Base-by-base conservation (phyloP, 2,329 filamentous ascomycete species). In the Pestalotiopsis sp. region DNA sequence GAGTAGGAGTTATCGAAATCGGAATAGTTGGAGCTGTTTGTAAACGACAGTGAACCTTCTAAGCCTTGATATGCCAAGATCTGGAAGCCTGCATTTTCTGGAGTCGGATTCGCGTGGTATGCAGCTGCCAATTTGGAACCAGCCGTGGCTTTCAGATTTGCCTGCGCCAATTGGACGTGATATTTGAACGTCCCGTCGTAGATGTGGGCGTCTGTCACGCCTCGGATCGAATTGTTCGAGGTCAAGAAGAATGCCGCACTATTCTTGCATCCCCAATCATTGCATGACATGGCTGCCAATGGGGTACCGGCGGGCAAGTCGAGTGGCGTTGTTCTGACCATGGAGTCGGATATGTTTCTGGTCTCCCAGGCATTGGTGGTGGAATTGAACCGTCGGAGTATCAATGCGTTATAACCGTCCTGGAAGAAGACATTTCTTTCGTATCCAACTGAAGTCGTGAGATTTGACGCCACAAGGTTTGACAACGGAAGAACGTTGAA, bases 341-440 rank as follows among this genome's bases (percentile, higher is more conserved):
- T 58, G 13, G 56, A 58, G 20, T 58, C 56, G 25, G 56, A 58
- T 20, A 58, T 58, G 25, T 58, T 58, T 13, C 25, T 58, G 11
- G 56, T 58, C 56, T 58, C 56, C 56, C 56, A 58, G 17, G 56
- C 20, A 23, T 58, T 58, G 17, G 20, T 58, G 56, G n/a, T 58
- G 12, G 56, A 58, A 4, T 58, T 27, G 56, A 58, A 58, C 14
- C 56, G 56, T 58, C 56, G 56, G 20, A 58, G 56, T 58, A 58
- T 58, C 1, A 58, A 27, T 23, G 56, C 20, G 20, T 58, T 58
- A 27, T 58, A 27, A 58, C 3, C 17, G 20, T 58, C 17, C 11
- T 58, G 56, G 56, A 58, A 58, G 25, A 58, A 58, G 17, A 58
- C 20, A 58, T 58, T 58, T 27, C 56, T n/a, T 58, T 58, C 56